Evolutionary conservation across 1,284 basidiomycete genomes (phyloP), one percentile per base, ranked within the genome.

Genomic region (Puccinia triticina): DNA sequence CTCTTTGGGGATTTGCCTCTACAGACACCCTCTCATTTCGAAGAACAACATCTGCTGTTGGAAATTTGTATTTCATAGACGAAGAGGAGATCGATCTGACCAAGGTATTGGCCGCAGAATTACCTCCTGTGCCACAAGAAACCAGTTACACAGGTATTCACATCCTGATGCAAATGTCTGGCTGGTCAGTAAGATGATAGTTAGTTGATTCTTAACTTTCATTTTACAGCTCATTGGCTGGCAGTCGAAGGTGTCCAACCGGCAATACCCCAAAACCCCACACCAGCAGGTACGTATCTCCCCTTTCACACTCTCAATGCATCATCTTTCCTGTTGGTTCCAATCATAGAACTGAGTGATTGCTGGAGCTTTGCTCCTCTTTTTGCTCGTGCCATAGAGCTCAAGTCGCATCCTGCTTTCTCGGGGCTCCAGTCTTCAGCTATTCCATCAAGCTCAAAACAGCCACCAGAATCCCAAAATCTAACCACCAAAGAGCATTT

Each of bases 71-170:
- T 88, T 94, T 95, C 85, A 91, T 97, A 21, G 94, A 97, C 84
- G 96, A 99, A 86, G 95, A 98, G 85, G 96, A 99, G 88, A 93
- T 99, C 83, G 96, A 99, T 88, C 95, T 99, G 86, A 94, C 96
- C 86, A 93, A 92, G 74, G 91, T 95, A 11, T 88, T 96, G 46
- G 91, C 92, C 76, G 93, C 93, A 85, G 93, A 94, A 86, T 92
- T 94, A 86, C 91, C 94, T 43, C 89, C 90, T 0, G 87, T 94
- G 16, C 93, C 93, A 0, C 91, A 92, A 84, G 92, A 92, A 55
- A 91, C 93, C 74, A 91, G 89, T 83, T 95, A 93, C 91, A 92
- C 91, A 29, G 86, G 87, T 85, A 43, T 69, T 40, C 55, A 67
- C 53, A 50, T 29, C 5, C 14, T 66, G 29, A 40, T 23, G 64